phyloP scores from a whole-genome alignment of 2,329 filamentous ascomycete genomes.

The Conoideocrella luteorostrata region DNA sequence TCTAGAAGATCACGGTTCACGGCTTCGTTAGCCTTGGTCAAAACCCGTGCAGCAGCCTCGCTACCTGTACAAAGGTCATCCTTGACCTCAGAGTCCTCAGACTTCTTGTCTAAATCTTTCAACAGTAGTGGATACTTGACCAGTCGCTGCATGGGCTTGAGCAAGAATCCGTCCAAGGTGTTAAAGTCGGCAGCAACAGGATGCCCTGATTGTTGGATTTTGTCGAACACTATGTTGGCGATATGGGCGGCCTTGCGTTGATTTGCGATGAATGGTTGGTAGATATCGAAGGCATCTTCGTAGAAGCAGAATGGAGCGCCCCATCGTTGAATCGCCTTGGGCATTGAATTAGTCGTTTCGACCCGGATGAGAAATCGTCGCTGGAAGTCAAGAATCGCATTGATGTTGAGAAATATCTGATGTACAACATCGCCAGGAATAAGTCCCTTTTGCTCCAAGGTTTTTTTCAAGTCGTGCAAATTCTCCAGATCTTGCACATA shows the following conservation, averaged over 20 bases:
- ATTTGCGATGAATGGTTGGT: slow-evolving; percentile 96
- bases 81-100: slow-evolving; percentile 63
- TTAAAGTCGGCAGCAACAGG: slow-evolving; percentile 82
- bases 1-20: slow-evolving; percentile 82
- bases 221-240: slow-evolving; percentile 81
- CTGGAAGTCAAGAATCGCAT: slow-evolving; percentile 90
- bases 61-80: slow-evolving; percentile 71
- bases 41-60: slow-evolving; percentile 71
- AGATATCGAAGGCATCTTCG: slow-evolving; percentile 84
- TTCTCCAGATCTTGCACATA: slow-evolving; percentile 97
- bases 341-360: slow-evolving; percentile 86
- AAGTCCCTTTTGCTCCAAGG: slow-evolving; percentile 78
- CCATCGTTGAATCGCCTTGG: slow-evolving; percentile 77
- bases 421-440: slow-evolving; percentile 87
- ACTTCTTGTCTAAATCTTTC: slow-evolving; percentile 85
- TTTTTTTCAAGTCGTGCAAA: slow-evolving; percentile 84
- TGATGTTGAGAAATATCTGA: slow-evolving; percentile 94
- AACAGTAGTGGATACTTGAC: slow-evolving; percentile 91
- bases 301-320: slow-evolving; percentile 83
- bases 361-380: slow-evolving; percentile 91
- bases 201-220: slow-evolving; percentile 69
- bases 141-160: slow-evolving; percentile 94
- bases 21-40: slow-evolving; percentile 82
- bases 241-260: slow-evolving; percentile 83
- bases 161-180: slow-evolving; percentile 81